Evolutionary conservation across 2,329 filamentous ascomycete genomes (phyloP).

Genomic region (Aspergillus puulaauensis): DNA sequence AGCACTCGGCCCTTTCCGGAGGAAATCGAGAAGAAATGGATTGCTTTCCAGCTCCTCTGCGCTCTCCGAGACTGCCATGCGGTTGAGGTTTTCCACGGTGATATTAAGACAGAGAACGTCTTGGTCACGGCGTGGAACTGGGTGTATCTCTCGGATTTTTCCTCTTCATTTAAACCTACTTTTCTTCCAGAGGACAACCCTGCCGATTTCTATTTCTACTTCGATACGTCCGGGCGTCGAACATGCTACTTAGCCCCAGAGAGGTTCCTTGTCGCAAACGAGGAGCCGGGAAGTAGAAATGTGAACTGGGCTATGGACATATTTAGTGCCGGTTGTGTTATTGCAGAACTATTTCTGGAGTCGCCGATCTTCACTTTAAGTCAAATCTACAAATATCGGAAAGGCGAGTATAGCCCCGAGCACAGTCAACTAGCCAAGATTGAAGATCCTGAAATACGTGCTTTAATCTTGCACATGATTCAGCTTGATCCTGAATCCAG

Average conservation of each 20-base stretch:
- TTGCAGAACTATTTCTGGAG: conserved; percentile 93
- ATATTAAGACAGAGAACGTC: conserved; percentile 98
- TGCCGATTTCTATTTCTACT: conserved; percentile 96
- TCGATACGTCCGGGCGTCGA: conserved; percentile 85
- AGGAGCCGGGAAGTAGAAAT: conserved; percentile 62
- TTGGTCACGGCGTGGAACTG: conserved; percentile 99
- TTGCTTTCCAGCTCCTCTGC: conserved; percentile 92
- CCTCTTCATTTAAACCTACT: conserved; percentile 90
- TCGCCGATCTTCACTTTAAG: conserved; percentile 96
- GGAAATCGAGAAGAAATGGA: conserved; percentile 98
- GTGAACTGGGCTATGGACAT: conserved; percentile 96
- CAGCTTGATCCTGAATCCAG: conserved; percentile 87
- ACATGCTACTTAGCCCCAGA: conserved; percentile 97
- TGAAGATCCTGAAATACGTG: conserved; percentile 79
- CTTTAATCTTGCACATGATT: conserved; percentile 94
- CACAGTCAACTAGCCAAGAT: conserved; percentile 81
- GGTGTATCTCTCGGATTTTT: conserved; percentile 97
- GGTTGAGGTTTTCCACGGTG: conserved; percentile 87
- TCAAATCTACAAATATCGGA: conserved; percentile 90
- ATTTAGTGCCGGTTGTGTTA: conserved; percentile 94
- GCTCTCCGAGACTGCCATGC: conserved; percentile 89
- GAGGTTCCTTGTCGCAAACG: conserved; percentile 73
- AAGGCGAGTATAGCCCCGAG: conserved; percentile 86
- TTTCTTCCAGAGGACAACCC: conserved; percentile 95
- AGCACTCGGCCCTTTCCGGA: conserved; percentile 95